phyloP scores from a whole-genome alignment of 1,284 basidiomycete species.

The Trichosporon sp. region DNA sequence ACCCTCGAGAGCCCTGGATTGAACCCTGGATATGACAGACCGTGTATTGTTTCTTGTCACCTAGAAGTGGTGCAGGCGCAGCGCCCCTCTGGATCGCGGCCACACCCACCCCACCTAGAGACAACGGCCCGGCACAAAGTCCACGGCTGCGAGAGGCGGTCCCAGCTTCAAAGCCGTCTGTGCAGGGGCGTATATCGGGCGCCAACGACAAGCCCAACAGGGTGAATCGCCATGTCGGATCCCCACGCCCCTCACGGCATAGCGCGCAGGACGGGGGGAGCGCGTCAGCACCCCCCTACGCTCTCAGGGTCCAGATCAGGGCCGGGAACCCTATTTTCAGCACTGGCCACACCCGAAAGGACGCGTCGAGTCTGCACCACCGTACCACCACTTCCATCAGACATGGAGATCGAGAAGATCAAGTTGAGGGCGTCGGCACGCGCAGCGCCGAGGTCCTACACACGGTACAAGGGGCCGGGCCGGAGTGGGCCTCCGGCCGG shows the following conservation, averaged over 20 bases:
- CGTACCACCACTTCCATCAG: no score
- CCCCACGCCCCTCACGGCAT: background rate
- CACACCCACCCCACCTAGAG: background rate
- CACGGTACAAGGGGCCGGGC: background rate
- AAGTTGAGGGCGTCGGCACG: background rate
- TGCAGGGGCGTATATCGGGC: background rate
- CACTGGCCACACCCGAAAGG: background rate
- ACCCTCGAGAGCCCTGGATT: background rate
- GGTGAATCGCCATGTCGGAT: background rate
- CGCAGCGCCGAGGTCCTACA: background rate
- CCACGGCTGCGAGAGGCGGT: background rate
- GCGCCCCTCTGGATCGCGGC: background rate
- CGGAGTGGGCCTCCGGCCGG: no score
- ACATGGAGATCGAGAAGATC: background rate
- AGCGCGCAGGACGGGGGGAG: background rate
- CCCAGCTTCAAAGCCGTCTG: background rate
- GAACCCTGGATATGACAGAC: background rate
- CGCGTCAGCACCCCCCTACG: background rate
- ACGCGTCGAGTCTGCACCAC: background rate
- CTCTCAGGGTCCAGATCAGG: background rate
- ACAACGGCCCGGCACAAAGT: no score
- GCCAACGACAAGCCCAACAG: background rate
- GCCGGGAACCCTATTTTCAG: constrained; percentile 3
- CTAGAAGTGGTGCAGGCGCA: background rate
- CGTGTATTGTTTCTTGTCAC: background rate